These are phyloP conservation scores for Aphanomyces euteiches DNA, from an alignment of 352 stramenopile genomes.

Conservation along the genomic window DNA sequence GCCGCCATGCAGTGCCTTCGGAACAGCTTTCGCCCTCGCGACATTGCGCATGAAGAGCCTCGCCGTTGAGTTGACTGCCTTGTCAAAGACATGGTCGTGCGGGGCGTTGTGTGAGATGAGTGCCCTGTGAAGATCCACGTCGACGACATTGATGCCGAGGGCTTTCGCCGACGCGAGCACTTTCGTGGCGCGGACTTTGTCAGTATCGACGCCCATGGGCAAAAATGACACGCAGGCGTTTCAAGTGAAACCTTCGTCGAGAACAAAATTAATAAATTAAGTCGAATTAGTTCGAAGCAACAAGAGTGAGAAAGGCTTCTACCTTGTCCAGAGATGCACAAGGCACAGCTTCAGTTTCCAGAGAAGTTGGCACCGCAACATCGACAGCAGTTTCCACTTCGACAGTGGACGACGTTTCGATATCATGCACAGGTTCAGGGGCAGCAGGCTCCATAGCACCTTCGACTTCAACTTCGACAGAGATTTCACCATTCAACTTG, in stretches of 20 bases:
- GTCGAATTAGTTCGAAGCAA: constrained; percentile 3
- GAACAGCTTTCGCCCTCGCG: constrained; percentile 9
- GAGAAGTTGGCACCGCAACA: too few species aligned
- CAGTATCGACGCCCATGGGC: neutral
- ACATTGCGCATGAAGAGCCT: constrained; percentile 24
- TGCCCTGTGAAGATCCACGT: constrained; percentile 20
- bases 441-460: too few species aligned
- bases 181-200: constrained; percentile 16
- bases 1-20: neutral
- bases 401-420: too few species aligned
- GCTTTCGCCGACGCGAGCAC: constrained; percentile 27
- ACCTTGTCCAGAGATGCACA: too few species aligned
- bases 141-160: constrained; percentile 17
- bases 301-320: neutral
- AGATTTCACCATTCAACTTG: too few species aligned
- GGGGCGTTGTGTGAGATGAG: constrained; percentile 25
- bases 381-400: too few species aligned
- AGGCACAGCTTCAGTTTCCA: too few species aligned
- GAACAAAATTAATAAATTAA: constrained; percentile 2
- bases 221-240: neutral
- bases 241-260: neutral
- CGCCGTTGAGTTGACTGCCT: constrained; percentile 18
- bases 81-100: constrained; percentile 26
- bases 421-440: too few species aligned
- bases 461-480: too few species aligned